These are phyloP conservation scores for Globisporangium recalcitrans DNA, from an alignment of 352 stramenopile species.

Conservation along the genomic window DNA sequence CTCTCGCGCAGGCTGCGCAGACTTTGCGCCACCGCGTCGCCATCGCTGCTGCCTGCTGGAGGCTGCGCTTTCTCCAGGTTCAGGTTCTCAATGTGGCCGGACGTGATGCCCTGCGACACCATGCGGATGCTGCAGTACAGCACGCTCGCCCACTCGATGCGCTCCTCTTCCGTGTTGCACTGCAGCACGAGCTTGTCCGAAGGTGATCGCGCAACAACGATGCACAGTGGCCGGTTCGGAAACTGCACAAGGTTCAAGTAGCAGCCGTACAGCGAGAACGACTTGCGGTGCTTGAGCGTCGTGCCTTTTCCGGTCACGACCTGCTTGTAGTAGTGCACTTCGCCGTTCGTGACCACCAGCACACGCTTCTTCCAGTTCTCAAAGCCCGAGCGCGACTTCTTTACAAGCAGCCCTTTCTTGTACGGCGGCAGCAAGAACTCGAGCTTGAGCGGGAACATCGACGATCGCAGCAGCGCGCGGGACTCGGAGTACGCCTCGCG, in stretches of 20 bases:
- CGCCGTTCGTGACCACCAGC: slow-evolving; percentile 70
- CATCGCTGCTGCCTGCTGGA: background rate
- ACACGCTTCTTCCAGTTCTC: slow-evolving; percentile 86
- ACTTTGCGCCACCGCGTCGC: background rate
- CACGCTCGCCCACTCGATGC: slow-evolving; percentile 83
- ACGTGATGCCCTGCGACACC: slow-evolving; percentile 81
- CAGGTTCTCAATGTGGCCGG: slow-evolving; percentile 70
- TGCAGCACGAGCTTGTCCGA: slow-evolving; percentile 84
- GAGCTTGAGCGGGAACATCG: slow-evolving; percentile 56
- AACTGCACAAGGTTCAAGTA: slow-evolving; percentile 82
- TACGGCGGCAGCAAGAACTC: slow-evolving; percentile 81
- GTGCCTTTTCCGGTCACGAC: slow-evolving; percentile 29
- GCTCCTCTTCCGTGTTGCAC: slow-evolving; percentile 57
- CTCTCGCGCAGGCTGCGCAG: slow-evolving; percentile 1
- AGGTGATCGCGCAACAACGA: slow-evolving; percentile 77
- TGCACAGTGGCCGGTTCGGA: slow-evolving; percentile 63
- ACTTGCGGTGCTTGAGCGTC: slow-evolving; percentile 78
- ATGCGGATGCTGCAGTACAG: slow-evolving; percentile 87
- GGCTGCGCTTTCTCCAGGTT: slow-evolving; percentile 42
- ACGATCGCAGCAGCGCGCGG: slow-evolving; percentile 42
- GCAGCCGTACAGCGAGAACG: slow-evolving; percentile 78
- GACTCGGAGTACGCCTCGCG: slow-evolving; percentile 55
- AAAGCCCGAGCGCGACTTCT: slow-evolving; percentile 82
- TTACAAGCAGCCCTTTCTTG: slow-evolving; percentile 76
- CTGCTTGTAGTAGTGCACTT: slow-evolving; percentile 84